Percentiles rank a stretch among this genome's conserved stretches.
phyloP scores from a whole-genome alignment of 352 stramenopile genomes.

The Phytophthora colocasiae region DNA sequence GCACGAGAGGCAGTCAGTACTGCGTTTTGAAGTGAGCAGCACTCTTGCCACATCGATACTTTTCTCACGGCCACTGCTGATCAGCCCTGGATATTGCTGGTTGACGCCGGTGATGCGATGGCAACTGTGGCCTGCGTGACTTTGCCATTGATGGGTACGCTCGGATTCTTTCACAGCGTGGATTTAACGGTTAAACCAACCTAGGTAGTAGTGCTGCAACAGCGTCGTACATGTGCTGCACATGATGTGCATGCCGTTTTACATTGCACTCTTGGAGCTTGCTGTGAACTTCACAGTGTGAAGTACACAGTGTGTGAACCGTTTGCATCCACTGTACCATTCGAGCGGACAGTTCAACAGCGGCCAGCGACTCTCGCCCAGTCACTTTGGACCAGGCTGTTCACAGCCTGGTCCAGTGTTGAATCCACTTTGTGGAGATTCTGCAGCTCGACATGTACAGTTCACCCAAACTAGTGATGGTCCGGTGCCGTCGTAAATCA shows the following conservation, averaged over 20 bases:
- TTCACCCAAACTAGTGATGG: conserved; percentile 3
- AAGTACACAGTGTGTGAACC: too few relatives aligned
- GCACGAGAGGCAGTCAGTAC: neutral
- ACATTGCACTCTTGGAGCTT: neutral
- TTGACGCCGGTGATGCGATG: neutral
- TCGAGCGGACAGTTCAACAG: neutral
- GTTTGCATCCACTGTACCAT: neutral
- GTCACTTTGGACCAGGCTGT: neutral
- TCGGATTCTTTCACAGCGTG: neutral
- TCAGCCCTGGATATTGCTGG: conserved; percentile 13
- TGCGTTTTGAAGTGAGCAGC: conserved; percentile 14
- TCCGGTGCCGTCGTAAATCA: neutral
- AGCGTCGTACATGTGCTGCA: neutral
- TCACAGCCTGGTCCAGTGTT: neutral
- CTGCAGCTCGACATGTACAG: neutral
- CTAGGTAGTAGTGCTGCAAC: too few relatives aligned
- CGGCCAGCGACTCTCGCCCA: neutral
- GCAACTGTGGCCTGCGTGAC: conserved; percentile 4
- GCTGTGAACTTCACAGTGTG: too few relatives aligned
- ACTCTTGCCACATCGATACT: conserved; percentile 9
- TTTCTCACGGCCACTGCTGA: conserved; percentile 11
- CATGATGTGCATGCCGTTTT: neutral
- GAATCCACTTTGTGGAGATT: too few relatives aligned
- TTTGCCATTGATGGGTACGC: conserved; percentile 10
- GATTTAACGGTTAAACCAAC: neutral